Percentiles rank a stretch among this genome's conserved stretches.
phyloP scores from a whole-genome alignment of 169 alveolate genomes.

The Babesia divergens region DNA sequence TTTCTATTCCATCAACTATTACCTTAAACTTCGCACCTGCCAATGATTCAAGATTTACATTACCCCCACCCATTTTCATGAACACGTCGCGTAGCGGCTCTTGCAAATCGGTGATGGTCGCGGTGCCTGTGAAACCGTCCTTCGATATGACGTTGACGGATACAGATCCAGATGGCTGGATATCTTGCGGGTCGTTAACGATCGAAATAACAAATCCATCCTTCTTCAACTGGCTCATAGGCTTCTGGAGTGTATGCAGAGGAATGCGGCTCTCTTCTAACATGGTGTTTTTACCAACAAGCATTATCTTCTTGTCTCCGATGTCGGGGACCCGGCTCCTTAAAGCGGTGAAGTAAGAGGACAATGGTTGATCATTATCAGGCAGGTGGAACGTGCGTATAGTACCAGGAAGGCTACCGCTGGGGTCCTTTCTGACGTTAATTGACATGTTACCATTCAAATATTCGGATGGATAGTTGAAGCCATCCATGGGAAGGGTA shows the following conservation, averaged over 20 bases:
- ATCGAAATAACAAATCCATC: constrained; percentile 34
- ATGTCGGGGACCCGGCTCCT: constrained; percentile 34
- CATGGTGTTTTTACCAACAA: constrained; percentile 35
- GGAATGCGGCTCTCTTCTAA: constrained; percentile 48
- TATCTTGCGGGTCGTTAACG: constrained; percentile 35
- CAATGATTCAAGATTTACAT: constrained; percentile 16
- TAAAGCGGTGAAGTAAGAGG: constrained; percentile 5
- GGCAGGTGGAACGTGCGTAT: constrained; percentile 51
- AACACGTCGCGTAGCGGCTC: constrained; percentile 45
- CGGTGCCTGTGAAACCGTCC: constrained; percentile 38
- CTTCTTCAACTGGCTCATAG: constrained; percentile 33
- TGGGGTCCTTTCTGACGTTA: constrained; percentile 36
- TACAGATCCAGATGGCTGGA: constrained; percentile 11
- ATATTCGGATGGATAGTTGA: constrained; percentile 49
- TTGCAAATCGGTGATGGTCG: constrained; percentile 43
- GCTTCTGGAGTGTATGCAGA: constrained; percentile 27
- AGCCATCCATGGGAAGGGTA: constrained; percentile 33
- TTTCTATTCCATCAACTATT: constrained; percentile 54
- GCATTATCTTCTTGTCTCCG: constrained; percentile 25
- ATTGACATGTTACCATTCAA: constrained; percentile 46
- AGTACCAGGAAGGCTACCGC: constrained; percentile 57
- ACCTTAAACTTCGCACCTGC: constrained; percentile 48
- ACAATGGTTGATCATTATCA: constrained; percentile 18
- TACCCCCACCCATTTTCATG: constrained; percentile 24
- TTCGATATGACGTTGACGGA: constrained; percentile 42